phyloP scores from a whole-genome alignment of 805 yeast species.

The Wickerhamiella qilinensis region DNA sequence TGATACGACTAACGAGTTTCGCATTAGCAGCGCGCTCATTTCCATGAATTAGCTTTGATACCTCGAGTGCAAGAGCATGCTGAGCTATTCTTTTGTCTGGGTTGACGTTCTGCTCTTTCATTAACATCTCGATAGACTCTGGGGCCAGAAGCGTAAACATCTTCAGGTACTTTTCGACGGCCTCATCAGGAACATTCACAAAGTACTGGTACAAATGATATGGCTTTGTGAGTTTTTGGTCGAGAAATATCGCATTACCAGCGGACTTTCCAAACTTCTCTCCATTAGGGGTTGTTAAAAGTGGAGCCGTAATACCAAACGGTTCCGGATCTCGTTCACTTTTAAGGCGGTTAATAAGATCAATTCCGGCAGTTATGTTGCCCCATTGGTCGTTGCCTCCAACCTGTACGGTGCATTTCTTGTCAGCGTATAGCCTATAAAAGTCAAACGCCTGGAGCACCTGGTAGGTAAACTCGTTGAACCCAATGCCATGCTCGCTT shows the following conservation, averaged over 20 bases:
- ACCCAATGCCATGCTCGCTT: constrained; percentile 67
- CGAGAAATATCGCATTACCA: constrained; percentile 88
- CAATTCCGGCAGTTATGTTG: constrained; percentile 90
- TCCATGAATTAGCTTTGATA: constrained; percentile 80
- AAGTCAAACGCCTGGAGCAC: constrained; percentile 87
- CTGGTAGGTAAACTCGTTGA: constrained; percentile 88
- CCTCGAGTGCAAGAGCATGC: constrained; percentile 60
- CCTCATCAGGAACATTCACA: constrained; percentile 48
- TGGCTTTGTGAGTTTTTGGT: constrained; percentile 54
- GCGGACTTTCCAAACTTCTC: constrained; percentile 94
- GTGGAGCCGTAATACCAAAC: constrained; percentile 78
- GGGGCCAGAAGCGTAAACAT: constrained; percentile 68
- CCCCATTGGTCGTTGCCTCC: constrained; percentile 99
- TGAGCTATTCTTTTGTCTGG: constrained; percentile 66
- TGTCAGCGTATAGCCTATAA: constrained; percentile 51
- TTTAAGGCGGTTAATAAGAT: constrained; percentile 47
- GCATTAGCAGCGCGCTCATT: constrained; percentile 56
- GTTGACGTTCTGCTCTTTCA: constrained; percentile 35
- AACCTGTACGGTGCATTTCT: constrained; percentile 51
- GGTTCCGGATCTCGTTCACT: constrained; percentile 17
- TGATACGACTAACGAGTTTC: constrained; percentile 44
- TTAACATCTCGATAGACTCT: constrained; percentile 35
- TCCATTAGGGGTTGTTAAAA: constrained; percentile 75
- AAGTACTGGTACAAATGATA: constrained; percentile 77
- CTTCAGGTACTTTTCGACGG: constrained; percentile 50